These are phyloP conservation scores for Talaromyces adpressus DNA, from an alignment of 495 filamentous ascomycete genomes.

Conservation along the genomic window DNA sequence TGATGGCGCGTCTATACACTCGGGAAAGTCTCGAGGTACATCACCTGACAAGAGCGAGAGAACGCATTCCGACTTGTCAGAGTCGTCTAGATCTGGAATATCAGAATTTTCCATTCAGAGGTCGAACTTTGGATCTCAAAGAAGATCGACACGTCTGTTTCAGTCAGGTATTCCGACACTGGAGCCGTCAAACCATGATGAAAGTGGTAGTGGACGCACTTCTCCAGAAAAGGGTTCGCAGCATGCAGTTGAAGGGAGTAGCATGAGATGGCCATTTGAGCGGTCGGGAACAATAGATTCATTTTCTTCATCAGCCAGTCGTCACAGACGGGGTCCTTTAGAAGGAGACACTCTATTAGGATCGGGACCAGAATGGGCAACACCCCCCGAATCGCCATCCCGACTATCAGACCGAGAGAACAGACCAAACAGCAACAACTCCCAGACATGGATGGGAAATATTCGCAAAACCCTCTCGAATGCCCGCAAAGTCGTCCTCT, in stretches of 20 bases:
- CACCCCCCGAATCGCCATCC: slow-evolving; percentile 13
- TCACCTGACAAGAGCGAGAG: slow-evolving; percentile 48
- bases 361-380: slow-evolving; percentile 17
- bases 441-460: slow-evolving; percentile 47
- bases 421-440: slow-evolving; percentile 24
- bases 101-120: slow-evolving; percentile 21
- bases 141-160: slow-evolving; percentile 18
- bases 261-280: slow-evolving; percentile 20
- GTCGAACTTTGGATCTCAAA: slow-evolving; percentile 15
- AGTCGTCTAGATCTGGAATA: slow-evolving; percentile 31
- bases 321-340: slow-evolving; percentile 51
- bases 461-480: slow-evolving; percentile 47
- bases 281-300: slow-evolving; percentile 46
- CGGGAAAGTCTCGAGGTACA: slow-evolving; percentile 17
- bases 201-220: slow-evolving; percentile 18
- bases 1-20: neutral
- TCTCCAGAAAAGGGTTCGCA: slow-evolving; percentile 11
- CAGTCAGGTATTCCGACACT: slow-evolving; percentile 7
- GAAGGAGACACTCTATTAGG: slow-evolving; percentile 60
- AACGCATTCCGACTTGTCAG: slow-evolving; percentile 51
- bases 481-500: slow-evolving; percentile 21
- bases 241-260: slow-evolving; percentile 15
- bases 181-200: slow-evolving; percentile 3
- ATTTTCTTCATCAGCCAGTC: slow-evolving; percentile 56
- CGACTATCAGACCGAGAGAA: slow-evolving; percentile 20